Evolutionary conservation across 495 filamentous ascomycete species (phyloP).

Genomic region (Penicillium soppii): DNA sequence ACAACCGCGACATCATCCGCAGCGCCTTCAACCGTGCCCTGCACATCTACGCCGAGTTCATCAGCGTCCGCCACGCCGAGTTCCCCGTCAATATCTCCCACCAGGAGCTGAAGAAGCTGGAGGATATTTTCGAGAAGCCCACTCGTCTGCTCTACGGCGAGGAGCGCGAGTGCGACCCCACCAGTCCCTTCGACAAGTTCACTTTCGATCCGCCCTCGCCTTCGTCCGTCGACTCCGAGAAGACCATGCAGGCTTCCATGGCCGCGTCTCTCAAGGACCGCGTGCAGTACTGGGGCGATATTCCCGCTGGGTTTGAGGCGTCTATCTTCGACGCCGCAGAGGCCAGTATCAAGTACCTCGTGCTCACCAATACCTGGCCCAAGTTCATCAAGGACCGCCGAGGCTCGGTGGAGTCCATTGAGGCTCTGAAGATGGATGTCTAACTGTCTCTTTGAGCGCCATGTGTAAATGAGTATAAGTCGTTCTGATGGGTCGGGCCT

Average conservation of each 20-base stretch:
- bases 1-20: slow-evolving; percentile 29
- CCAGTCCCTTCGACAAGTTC: slow-evolving; percentile 33
- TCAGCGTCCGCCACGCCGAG: slow-evolving; percentile 53
- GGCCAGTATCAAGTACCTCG: slow-evolving; percentile 63
- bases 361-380: slow-evolving; percentile 70
- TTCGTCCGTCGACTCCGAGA: slow-evolving; percentile 22
- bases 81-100: slow-evolving; percentile 64
- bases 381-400: slow-evolving; percentile 50
- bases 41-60: slow-evolving; percentile 57
- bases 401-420: slow-evolving; percentile 18
- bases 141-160: slow-evolving; percentile 35
- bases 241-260: slow-evolving; percentile 5
- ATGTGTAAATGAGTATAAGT: slow-evolving; percentile 13
- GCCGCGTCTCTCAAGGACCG: slow-evolving; percentile 21
- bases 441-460: slow-evolving; percentile 1
- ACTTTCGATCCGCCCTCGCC: slow-evolving; percentile 21
- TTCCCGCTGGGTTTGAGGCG: slow-evolving; percentile 51
- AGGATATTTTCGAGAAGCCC: slow-evolving; percentile 48
- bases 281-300: slow-evolving; percentile 35
- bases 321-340: slow-evolving; percentile 60
- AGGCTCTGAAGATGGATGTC: slow-evolving; percentile 9
- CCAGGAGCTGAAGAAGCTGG: slow-evolving; percentile 44
- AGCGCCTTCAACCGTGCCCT: slow-evolving; percentile 52
- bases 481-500: background rate
- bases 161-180: slow-evolving; percentile 25